Base-by-base conservation (phyloP, 345 rosid genomes). In the Melastoma malabathricum region DNA sequence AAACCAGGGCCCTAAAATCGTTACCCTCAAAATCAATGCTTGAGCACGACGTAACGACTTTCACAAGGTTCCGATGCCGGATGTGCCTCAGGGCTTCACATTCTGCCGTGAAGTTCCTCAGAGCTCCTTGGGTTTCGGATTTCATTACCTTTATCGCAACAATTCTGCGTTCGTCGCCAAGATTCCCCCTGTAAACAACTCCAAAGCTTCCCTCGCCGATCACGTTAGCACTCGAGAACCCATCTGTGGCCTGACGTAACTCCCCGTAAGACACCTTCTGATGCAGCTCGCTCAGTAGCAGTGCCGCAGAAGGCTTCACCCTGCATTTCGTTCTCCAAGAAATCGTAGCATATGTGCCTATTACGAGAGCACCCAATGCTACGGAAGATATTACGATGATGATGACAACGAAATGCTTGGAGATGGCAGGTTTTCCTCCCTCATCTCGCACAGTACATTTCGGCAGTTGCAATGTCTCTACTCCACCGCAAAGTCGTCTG, bases 161-260 rank as follows among this genome's bases (percentile, higher is more conserved):
- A 10, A 0, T 3, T 0, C 29, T 0, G 0, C 18, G 25, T 6
- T 1, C 51, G 0, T 19, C 38, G 9, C 38, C 3, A 7, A 8
- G 20, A 48, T 15, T 48, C 25, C 51, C 51, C 18, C 25, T 18
- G n/a, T 48, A 19, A 25, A 48, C 3, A 0, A n/a, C 25, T 0
- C 51, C 10, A 18, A 18, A 48, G 13, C 51, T 48, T 0, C 51
- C 51, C 25, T 48, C 25, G 2, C 15, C 1, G 0, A 48, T 48
- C 51, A 14, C 17, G 2, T 49, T 22, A 2, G 4, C 23, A 17
- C 31, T 0, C n/a, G 38, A 49, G 18, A 49, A 49, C 31, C 52
- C 52, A 0, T 49, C 18, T 1, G 39, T 49, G 52, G 52, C 52
- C 31, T 6, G n/a, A 22, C 25, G 31, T 29, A 49, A 34, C 12